Conservation (phyloP, 2,329 filamentous ascomycete genomes). For the Pestalotiopsis sp. region DNA sequence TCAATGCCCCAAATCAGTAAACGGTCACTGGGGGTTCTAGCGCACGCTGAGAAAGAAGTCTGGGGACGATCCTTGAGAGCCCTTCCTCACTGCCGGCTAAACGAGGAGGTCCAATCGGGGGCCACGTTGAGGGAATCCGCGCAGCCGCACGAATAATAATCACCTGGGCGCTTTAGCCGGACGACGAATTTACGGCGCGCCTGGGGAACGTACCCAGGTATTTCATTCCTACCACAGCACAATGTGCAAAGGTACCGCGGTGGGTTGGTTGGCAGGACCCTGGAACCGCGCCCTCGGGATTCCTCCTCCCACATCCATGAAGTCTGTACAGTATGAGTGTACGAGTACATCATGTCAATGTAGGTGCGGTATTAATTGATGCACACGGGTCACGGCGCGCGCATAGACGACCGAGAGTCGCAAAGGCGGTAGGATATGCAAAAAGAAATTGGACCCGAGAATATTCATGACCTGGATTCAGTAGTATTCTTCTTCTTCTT, state of each 20-base stretch:
- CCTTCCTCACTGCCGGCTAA: slow-evolving; percentile 5
- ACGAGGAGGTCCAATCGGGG: not conserved
- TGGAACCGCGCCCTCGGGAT: slow-evolving; percentile 9
- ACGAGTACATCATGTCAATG: not conserved
- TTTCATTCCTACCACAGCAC: not conserved
- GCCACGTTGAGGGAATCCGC: not conserved
- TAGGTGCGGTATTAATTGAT: not conserved
- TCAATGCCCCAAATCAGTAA: not conserved
- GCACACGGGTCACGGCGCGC: not conserved
- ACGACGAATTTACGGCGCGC: not conserved
- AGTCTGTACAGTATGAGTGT: not conserved
- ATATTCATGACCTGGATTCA: not conserved
- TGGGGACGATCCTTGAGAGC: not conserved
- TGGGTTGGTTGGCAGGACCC: not conserved
- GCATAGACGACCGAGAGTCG: not conserved
- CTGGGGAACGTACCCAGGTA: not conserved
- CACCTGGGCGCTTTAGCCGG: slow-evolving; percentile 5
- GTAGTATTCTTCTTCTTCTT: not conserved
- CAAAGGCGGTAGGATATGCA: slow-evolving; percentile 7
- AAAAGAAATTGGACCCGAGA: not conserved
- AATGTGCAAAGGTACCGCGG: not conserved
- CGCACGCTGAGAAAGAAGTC: not conserved
- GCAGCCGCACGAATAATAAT: not conserved
- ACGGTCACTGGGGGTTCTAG: not conserved
- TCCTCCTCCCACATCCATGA: not conserved